Evolutionary conservation across 345 rosid species (phyloP).

Genomic region (Melastoma malabathricum): DNA sequence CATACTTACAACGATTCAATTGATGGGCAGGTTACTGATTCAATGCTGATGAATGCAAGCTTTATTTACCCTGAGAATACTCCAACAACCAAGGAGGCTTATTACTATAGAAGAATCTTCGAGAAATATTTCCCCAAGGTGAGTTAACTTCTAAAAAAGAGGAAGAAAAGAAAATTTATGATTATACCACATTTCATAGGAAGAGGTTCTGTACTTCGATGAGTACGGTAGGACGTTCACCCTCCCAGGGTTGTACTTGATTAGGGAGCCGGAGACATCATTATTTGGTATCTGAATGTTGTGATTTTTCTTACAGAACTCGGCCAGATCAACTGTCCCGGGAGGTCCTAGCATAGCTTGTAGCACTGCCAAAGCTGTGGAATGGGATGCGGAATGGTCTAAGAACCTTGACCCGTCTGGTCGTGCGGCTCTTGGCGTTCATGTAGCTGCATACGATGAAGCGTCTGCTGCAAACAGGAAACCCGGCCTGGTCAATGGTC

Average conservation of each 20-base stretch:
- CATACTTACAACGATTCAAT: too few relatives aligned
- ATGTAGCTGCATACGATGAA: slow-evolving; percentile 57
- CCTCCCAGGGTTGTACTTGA: too few relatives aligned
- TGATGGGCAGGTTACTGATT: slow-evolving; percentile 49
- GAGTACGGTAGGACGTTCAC: too few relatives aligned
- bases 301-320: slow-evolving; percentile 31
- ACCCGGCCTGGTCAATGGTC: slow-evolving; percentile 2
- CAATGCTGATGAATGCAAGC: slow-evolving; percentile 69
- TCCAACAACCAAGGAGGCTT: slow-evolving; percentile 82
- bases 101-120: slow-evolving; percentile 78
- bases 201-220: too few relatives aligned
- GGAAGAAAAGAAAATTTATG: background rate
- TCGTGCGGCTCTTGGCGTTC: slow-evolving; percentile 92
- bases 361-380: slow-evolving; percentile 86
- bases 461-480: slow-evolving; percentile 7
- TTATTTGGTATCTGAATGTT: background rate
- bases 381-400: slow-evolving; percentile 88
- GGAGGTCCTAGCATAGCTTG: slow-evolving; percentile 95
- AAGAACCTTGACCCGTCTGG: slow-evolving; percentile 92
- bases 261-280: too few relatives aligned
- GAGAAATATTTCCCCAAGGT: slow-evolving; percentile 96
- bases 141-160: background rate
- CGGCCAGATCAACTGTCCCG: slow-evolving; percentile 74
- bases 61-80: slow-evolving; percentile 74
- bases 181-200: too few relatives aligned